Evolutionary conservation across 306 rosid species (phyloP).

Genomic region (Arachis hypogaea): DNA sequence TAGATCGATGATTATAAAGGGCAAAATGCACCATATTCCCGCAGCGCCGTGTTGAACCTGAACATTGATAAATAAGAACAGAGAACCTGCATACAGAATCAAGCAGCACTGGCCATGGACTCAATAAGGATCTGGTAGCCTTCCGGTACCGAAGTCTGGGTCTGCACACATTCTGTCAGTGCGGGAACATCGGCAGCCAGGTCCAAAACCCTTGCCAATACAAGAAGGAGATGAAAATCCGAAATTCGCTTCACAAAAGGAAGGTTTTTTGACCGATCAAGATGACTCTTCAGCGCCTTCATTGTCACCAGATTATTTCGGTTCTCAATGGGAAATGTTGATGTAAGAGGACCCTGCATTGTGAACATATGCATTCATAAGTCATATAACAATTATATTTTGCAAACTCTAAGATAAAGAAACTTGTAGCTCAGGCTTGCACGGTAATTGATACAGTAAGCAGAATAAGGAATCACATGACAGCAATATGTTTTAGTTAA

Average conservation of each 20-base stretch:
- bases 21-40: slow-evolving; percentile 41
- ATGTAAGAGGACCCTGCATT: slow-evolving; percentile 85
- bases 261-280: slow-evolving; percentile 71
- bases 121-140: slow-evolving; percentile 92
- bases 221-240: slow-evolving; percentile 87
- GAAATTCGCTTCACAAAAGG: slow-evolving; percentile 84
- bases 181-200: slow-evolving; percentile 82
- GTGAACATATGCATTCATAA: slow-evolving; percentile 11
- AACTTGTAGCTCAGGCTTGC: slow-evolving; percentile 1
- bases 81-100: slow-evolving; percentile 37
- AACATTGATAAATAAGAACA: slow-evolving; percentile 33
- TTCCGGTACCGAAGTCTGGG: slow-evolving; percentile 73
- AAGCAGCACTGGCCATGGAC: slow-evolving; percentile 80
- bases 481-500: background rate
- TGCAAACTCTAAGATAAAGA: slow-evolving; percentile 2
- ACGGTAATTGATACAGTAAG: background rate
- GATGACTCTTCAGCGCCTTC: slow-evolving; percentile 82
- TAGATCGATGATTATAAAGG: slow-evolving; percentile 24
- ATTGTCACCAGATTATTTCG: slow-evolving; percentile 52
- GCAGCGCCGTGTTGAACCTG: slow-evolving; percentile 35
- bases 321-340: slow-evolving; percentile 84
- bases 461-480: background rate
- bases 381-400: slow-evolving; percentile 31
- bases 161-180: slow-evolving; percentile 78
- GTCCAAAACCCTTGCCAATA: slow-evolving; percentile 70